A percentile compares a stretch with the other conserved stretches of the same genome.
Conservation (phyloP, 345 rosid species). For the Excoecaria agallocha region DNA sequence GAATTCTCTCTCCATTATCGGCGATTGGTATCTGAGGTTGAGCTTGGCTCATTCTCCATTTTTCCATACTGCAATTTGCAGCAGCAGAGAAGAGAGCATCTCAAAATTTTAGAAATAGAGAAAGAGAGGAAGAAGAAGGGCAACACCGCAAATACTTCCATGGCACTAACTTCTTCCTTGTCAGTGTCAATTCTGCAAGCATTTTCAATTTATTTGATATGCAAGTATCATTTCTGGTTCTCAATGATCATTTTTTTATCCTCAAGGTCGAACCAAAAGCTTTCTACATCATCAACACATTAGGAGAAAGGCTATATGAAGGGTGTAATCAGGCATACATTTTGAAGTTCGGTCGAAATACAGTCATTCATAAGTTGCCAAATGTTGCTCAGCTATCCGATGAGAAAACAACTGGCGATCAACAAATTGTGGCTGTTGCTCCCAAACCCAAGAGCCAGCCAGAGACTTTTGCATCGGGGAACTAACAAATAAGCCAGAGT, state of each 20-base stretch:
- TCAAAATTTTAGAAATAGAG: no score
- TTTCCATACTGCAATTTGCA: no score
- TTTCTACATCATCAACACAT: conserved; percentile 81
- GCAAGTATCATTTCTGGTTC: no score
- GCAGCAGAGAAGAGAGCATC: no score
- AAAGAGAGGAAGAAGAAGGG: no score
- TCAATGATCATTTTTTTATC: conserved; percentile 94
- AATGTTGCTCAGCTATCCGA: conserved; percentile 34
- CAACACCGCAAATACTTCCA: no score
- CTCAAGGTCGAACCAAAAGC: conserved; percentile 80
- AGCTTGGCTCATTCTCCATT: no score
- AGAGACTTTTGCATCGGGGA: conserved; percentile 24
- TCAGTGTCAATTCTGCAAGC: no score
- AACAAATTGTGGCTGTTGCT: conserved; percentile 22
- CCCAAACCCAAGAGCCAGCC: conserved; percentile 36
- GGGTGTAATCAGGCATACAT: conserved; percentile 94
- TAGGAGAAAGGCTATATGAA: conserved; percentile 96
- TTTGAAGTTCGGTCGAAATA: conserved; percentile 67
- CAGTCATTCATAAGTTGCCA: conserved; percentile 47
- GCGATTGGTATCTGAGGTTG: no score
- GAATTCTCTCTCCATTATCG: no score
- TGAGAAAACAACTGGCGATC: conserved; percentile 44
- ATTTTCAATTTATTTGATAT: no score
- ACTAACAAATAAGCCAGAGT: conserved; percentile 23
- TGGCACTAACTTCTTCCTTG: no score